Evolutionary conservation across 2,329 filamentous ascomycete genomes (phyloP), one percentile per base, ranked within the genome.

Genomic region (Dissoconium aciculare): DNA sequence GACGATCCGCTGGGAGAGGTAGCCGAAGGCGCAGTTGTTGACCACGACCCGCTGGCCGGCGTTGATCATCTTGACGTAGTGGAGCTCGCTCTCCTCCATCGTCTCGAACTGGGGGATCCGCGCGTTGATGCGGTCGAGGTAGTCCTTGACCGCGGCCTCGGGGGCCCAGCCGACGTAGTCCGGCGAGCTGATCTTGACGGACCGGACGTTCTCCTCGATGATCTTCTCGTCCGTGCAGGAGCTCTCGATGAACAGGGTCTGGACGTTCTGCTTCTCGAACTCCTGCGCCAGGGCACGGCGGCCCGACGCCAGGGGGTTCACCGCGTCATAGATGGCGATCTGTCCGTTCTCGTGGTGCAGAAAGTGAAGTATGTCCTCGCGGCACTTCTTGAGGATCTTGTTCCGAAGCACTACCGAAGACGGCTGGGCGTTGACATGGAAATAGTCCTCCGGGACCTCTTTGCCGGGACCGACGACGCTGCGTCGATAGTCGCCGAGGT

Each of bases 21-120:
- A 98, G 46, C 85, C 87, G 55, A 98, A 95, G 50, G 78, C 85
- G 53, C 89, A 81, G 44, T 95, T 94, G 61, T 98, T 98, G 57
- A 95, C 87, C 46, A 87, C 78, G 50, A 98, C 78, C 43, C 83
- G 75, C 50, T 87, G 74, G 26, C 89, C 89, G 5, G 89, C 89
- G 45, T 98, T 98, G 53, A 95, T 92, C 87, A 98, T 94, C 63
- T 93, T 94, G 60, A 98, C 87, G 59, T 87, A 98, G 54, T 95
- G 93, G 40, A 98, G 67, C 43, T 95, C 85, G 16, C 69, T 67
- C 55, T 98, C 89, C 47, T 85, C 71, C 84, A 98, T 95, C 1
- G 83, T 92, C 59, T 98, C 85, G 46, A 93, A 98, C 36, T 87
- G 77, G 12, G 89, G 89, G 36, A 98, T 98, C 44, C 89, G 82